Conservation (phyloP, 805 yeast genomes). For the Teunomyces barrocoloradensis region DNA sequence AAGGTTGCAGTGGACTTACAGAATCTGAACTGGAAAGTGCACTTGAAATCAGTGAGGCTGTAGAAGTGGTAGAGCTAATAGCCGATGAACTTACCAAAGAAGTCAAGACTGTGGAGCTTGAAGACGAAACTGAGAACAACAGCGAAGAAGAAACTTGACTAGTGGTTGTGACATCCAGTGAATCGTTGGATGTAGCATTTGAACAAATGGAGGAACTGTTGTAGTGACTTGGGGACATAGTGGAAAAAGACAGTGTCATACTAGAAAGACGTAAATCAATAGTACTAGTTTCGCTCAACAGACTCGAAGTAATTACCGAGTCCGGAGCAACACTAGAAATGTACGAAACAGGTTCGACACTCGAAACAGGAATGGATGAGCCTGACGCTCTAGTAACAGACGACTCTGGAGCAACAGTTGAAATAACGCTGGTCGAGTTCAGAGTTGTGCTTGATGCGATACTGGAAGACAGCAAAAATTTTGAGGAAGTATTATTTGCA, state of each 20-base stretch:
- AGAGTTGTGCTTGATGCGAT: no score
- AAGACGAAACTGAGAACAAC: no score
- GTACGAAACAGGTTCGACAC: neutral
- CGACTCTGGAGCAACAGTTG: neutral
- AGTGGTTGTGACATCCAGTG: neutral
- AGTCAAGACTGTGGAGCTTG: neutral
- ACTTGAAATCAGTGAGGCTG: neutral
- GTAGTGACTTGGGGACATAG: neutral
- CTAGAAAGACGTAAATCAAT: constrained; percentile 7
- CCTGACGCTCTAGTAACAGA: neutral
- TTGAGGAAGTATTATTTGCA: neutral
- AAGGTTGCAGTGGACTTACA: constrained; percentile 2
- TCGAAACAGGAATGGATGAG: neutral
- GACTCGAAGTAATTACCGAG: neutral
- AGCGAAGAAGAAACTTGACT: no score
- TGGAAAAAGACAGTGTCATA: neutral
- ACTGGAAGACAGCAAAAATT: no score
- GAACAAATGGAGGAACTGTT: neutral
- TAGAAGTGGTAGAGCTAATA: neutral
- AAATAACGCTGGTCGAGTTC: neutral
- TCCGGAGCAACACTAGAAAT: neutral
- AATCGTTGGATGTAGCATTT: neutral
- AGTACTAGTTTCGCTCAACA: neutral
- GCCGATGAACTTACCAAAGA: constrained; percentile 1
- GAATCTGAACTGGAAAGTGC: neutral